Conservation (phyloP, 177 flowering plant species). For the Vitis hybrid region DNA sequence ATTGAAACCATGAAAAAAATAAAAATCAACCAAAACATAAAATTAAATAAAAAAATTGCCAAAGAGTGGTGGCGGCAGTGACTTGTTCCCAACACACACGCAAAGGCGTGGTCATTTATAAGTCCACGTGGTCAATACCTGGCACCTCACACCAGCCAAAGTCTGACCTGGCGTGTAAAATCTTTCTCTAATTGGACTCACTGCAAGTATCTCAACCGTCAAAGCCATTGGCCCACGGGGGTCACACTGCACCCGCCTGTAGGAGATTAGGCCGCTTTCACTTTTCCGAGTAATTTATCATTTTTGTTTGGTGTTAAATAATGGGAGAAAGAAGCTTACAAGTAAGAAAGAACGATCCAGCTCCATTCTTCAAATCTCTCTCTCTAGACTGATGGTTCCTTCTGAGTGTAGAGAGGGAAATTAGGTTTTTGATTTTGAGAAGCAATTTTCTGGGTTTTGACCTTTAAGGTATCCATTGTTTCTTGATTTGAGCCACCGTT, state of each 20-base stretch:
- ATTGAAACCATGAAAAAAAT: too few species aligned
- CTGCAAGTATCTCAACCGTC: too few species aligned
- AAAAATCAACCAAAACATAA: too few species aligned
- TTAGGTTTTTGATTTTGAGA: background rate
- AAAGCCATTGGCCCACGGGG: too few species aligned
- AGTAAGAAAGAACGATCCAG: background rate
- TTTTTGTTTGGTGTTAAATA: background rate
- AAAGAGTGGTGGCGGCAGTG: background rate
- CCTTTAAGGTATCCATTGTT: background rate
- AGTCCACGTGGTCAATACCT: background rate
- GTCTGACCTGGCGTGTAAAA: background rate
- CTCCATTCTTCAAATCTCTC: background rate
- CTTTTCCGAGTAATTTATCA: background rate
- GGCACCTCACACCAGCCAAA: background rate
- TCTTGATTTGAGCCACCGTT: background rate
- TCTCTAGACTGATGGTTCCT: background rate
- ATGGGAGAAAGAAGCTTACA: background rate
- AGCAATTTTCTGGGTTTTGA: background rate
- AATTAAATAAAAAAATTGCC: background rate
- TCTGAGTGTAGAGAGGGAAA: background rate
- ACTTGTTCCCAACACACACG: background rate
- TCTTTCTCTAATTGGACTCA: too few species aligned
- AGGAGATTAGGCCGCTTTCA: too few species aligned
- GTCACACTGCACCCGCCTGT: too few species aligned
- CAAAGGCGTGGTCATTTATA: background rate